A percentile compares a stretch with the other conserved stretches of the same genome.
These are phyloP conservation scores for Phytophthora uliginosa DNA, from an alignment of 352 stramenopile species.

Conservation along the genomic window DNA sequence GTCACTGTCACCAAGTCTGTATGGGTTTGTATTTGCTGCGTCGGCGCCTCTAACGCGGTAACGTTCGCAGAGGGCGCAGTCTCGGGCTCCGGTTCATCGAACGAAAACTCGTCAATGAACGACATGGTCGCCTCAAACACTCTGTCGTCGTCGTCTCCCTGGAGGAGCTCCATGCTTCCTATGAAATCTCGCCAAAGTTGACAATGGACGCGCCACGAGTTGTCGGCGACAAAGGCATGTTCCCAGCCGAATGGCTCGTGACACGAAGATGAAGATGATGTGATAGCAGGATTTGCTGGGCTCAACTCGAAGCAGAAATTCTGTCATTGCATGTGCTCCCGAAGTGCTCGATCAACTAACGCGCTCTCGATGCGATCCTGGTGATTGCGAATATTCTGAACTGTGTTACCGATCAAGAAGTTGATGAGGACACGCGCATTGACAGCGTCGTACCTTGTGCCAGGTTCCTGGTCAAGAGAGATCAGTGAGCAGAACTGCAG, in stretches of 20 bases:
- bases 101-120: constrained; percentile 35
- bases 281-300: constrained; percentile 21
- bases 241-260: not conserved
- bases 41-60: not conserved
- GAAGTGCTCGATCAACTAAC: constrained; percentile 34
- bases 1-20: not conserved
- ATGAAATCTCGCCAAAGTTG: not conserved
- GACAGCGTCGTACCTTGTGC: constrained; percentile 26
- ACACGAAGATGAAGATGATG: constrained; percentile 16
- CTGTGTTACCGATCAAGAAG: constrained; percentile 51
- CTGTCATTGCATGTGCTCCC: constrained; percentile 15
- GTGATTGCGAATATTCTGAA: constrained; percentile 47
- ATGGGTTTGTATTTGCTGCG: not conserved
- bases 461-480: constrained; percentile 52
- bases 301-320: constrained; percentile 5
- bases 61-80: constrained; percentile 1
- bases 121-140: constrained; percentile 35
- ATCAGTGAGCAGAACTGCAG: constrained; percentile 65
- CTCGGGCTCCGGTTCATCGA: constrained; percentile 22
- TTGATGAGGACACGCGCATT: constrained; percentile 50
- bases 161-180: constrained; percentile 13
- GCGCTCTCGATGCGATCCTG: constrained; percentile 59
- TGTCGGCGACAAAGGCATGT: constrained; percentile 27
- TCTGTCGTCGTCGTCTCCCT: constrained; percentile 22
- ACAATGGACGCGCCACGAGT: not conserved